Percentiles rank a stretch among this genome's conserved stretches.
Evolutionary conservation across 2,329 filamentous ascomycete species (phyloP).

Genomic region (Didymella glomerata): DNA sequence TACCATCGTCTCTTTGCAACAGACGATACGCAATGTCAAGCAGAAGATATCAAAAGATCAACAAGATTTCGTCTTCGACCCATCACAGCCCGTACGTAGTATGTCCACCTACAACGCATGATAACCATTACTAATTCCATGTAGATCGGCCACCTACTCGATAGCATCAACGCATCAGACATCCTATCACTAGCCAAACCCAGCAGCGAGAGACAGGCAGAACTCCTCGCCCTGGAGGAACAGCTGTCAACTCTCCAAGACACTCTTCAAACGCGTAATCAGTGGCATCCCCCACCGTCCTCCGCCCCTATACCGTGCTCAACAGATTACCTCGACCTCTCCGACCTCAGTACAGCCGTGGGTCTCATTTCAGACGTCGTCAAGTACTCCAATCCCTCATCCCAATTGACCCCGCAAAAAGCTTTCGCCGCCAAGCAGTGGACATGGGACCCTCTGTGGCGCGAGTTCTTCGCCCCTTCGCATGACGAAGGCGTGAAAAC

Average conservation of each 20-base stretch:
- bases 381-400: conserved; percentile 1
- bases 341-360: conserved; percentile 13
- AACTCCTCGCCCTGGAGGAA: neutral
- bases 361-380: conserved; percentile 5
- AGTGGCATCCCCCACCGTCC: neutral
- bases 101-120: neutral
- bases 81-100: conserved; percentile 7
- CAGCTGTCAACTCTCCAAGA: conserved; percentile 1
- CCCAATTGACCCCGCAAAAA: conserved; percentile 3
- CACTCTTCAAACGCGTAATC: neutral
- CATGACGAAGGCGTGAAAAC: neutral
- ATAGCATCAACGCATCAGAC: neutral
- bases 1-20: conserved; percentile 16
- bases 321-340: conserved; percentile 16
- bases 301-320: conserved; percentile 6
- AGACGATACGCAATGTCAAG: conserved; percentile 5
- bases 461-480: conserved; percentile 12
- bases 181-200: conserved; percentile 13
- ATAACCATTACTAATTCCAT: neutral
- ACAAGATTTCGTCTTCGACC: conserved; percentile 4
- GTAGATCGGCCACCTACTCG: conserved; percentile 19
- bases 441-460: conserved; percentile 19
- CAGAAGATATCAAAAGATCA: conserved; percentile 3
- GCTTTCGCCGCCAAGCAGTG: neutral
- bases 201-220: neutral